These are phyloP conservation scores for Filosporella fistucella DNA, from an alignment of 495 filamentous ascomycete species.

Conservation along the genomic window DNA sequence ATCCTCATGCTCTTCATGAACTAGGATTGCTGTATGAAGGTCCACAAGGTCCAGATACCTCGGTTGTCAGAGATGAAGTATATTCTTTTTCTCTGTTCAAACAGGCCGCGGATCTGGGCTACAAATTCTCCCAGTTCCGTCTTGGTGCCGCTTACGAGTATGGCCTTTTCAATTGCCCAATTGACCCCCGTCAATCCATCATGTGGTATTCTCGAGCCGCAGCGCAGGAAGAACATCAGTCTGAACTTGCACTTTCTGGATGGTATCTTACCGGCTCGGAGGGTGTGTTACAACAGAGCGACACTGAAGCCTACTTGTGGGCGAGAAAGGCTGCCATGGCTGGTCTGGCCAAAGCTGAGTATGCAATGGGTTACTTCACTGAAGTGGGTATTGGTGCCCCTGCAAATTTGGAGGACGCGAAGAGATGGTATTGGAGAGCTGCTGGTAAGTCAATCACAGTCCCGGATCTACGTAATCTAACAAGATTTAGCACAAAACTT, in stretches of 20 bases:
- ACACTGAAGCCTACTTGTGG: constrained; percentile 97
- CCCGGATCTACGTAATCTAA: constrained; percentile 4
- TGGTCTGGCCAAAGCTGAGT: constrained; percentile 86
- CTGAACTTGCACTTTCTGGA: constrained; percentile 84
- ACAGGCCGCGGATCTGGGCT: constrained; percentile 84
- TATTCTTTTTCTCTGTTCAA: constrained; percentile 78
- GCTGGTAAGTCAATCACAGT: constrained; percentile 66
- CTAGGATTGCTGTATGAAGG: constrained; percentile 81
- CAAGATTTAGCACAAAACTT: constrained; percentile 74
- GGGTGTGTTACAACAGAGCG: constrained; percentile 83
- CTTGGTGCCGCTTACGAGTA: constrained; percentile 88
- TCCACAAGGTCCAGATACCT: constrained; percentile 54
- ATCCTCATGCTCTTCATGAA: constrained; percentile 94
- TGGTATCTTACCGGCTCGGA: constrained; percentile 95
- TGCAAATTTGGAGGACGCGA: constrained; percentile 86
- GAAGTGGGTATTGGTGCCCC: constrained; percentile 91
- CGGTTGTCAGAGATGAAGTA: constrained; percentile 70
- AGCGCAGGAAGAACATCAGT: constrained; percentile 90
- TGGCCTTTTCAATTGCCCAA: constrained; percentile 72
- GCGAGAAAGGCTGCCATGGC: constrained; percentile 85
- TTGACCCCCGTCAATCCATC: constrained; percentile 80
- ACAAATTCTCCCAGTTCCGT: constrained; percentile 92
- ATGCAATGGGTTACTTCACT: constrained; percentile 97
- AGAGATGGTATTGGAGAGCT: constrained; percentile 97
- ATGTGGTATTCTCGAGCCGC: constrained; percentile 92